Evolutionary conservation across 345 rosid species (phyloP), one percentile per base, ranked within the genome.

Genomic region (Syzygium grande): DNA sequence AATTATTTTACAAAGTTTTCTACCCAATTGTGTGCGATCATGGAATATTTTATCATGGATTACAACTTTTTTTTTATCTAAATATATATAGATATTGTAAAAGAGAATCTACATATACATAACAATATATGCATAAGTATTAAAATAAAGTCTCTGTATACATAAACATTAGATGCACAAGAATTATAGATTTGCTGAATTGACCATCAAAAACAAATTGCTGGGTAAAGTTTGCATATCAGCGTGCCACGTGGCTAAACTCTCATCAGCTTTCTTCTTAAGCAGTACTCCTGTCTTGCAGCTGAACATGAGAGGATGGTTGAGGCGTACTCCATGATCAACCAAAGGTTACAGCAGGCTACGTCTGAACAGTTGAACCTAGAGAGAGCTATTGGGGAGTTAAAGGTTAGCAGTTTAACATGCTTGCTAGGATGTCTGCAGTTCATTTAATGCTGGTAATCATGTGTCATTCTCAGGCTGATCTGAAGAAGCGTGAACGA

Each of bases 281-380:
- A 1, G 14, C 19, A 84, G 54, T 84, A 25, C 27, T 49, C 34
- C 51, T 49, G 54, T 84, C 53, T 84, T 90, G 92, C 94, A 98
- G 99, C 92, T 89, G 98, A 98, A 87, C 94, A 98, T 92, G 99
- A 96, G 87, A 94, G 95, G 91, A 94, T 95, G 96, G 93, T 87
- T 86, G 99, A 95, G 87, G 96, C 99, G 23, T 95, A 96, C 90
- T 90, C 96, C 85, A 53, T 92, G 58, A 93, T 98, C 87, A 94
- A 92, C 88, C 95, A 94, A 87, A 98, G 94, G 86, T 92, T 98
- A 89, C 98, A 94, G 93, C 93, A 92, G 63, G 95, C 94, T 78
- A 87, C 90, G 7, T 95, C 95, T 86, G 99, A 95, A 68, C 96
- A 92, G 91, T 90, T 93, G 88, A 93, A 92, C 87, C 90, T 95